Conservation (phyloP, 139 green algal species). For the Coelastrella sp. region DNA sequence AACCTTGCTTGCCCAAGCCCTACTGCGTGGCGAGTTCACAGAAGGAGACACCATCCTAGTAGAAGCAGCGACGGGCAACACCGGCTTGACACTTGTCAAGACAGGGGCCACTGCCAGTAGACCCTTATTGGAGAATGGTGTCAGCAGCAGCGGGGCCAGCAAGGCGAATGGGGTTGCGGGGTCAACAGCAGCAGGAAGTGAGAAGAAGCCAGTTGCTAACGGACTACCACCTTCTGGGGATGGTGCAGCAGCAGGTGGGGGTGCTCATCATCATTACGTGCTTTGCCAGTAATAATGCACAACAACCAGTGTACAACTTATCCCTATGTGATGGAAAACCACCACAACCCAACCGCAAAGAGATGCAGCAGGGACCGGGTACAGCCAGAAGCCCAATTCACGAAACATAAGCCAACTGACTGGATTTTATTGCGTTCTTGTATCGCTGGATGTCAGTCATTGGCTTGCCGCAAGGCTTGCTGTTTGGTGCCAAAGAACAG, state of each 20-base stretch:
- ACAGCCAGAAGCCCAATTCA: too few species aligned
- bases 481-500: too few species aligned
- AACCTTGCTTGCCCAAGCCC: conserved; percentile 87
- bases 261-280: not conserved
- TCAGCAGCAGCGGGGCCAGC: not conserved
- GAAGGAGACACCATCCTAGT: conserved; percentile 72
- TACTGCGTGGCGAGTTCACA: conserved; percentile 72
- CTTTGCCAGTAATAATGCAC: too few species aligned
- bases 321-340: too few species aligned
- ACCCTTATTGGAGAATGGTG: not conserved
- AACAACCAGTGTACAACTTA: too few species aligned
- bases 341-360: too few species aligned
- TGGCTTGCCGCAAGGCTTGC: too few species aligned
- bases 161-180: not conserved
- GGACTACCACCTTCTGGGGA: not conserved
- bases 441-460: too few species aligned
- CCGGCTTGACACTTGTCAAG: conserved; percentile 17
- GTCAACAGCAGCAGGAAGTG: conserved; percentile 5
- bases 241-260: not conserved
- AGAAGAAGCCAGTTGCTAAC: not conserved
- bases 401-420: too few species aligned
- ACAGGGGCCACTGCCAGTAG: not conserved
- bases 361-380: too few species aligned
- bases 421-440: too few species aligned
- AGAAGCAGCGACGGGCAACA: conserved; percentile 58